These are phyloP conservation scores for Nectriaceae sp. DNA, from an alignment of 2,329 filamentous ascomycete genomes.

Conservation along the genomic window DNA sequence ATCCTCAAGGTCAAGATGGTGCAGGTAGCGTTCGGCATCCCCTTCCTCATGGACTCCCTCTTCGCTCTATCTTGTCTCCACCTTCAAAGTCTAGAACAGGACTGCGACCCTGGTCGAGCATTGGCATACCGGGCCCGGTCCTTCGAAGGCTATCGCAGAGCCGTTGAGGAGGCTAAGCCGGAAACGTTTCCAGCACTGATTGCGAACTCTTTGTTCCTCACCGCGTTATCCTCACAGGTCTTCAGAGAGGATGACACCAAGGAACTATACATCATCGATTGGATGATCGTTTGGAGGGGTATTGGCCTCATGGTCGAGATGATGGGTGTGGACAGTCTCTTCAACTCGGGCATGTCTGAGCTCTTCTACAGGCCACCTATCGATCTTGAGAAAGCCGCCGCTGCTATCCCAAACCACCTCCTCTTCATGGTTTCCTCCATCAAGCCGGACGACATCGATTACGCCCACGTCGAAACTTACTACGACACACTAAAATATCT, in stretches of 20 bases:
- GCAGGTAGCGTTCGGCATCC: constrained; percentile 51
- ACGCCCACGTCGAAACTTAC: constrained; percentile 41
- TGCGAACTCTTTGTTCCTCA: constrained; percentile 52
- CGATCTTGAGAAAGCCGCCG: constrained; percentile 43
- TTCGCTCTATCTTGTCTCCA: constrained; percentile 54
- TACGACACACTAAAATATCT: constrained; percentile 50
- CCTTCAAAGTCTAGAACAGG: constrained; percentile 43
- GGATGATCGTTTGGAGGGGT: constrained; percentile 58
- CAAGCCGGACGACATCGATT: constrained; percentile 43
- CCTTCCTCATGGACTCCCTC: constrained; percentile 57
- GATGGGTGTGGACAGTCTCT: constrained; percentile 27
- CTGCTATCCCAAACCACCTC: constrained; percentile 49
- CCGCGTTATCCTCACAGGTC: constrained; percentile 50
- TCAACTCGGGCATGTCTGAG: constrained; percentile 45
- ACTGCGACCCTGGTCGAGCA: constrained; percentile 41
- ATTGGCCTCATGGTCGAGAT: constrained; percentile 49
- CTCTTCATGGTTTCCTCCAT: constrained; percentile 52
- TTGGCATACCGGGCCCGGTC: constrained; percentile 50
- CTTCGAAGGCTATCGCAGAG: constrained; percentile 53
- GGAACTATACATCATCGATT: constrained; percentile 54
- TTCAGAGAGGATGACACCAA: constrained; percentile 50
- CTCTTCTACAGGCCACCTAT: constrained; percentile 53
- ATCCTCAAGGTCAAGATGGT: constrained; percentile 50
- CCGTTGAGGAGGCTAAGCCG: constrained; percentile 49
- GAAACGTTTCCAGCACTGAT: constrained; percentile 52